Percentiles rank a stretch among this genome's conserved stretches.
phyloP scores from a whole-genome alignment of 2,329 filamentous ascomycete species.

The Ramichloridium luteum region DNA sequence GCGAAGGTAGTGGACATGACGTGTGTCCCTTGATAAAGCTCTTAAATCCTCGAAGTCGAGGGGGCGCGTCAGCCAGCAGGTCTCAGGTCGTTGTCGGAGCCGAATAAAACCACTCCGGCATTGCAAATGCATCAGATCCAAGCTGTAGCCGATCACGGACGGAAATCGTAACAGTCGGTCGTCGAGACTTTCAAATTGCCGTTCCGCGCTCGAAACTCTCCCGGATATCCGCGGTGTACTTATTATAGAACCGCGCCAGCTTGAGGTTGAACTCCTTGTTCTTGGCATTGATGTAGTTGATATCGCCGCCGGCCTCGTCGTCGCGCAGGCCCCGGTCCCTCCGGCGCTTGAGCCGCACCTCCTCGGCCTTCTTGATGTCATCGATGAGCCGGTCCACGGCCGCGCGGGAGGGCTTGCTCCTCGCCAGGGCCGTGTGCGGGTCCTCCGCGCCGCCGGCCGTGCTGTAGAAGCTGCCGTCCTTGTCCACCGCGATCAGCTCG shows the following conservation, averaged over 20 bases:
- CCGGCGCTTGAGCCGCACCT: constrained; percentile 72
- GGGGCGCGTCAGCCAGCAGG: too few relatives aligned
- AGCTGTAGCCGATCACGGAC: too few relatives aligned
- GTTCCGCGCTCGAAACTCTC: constrained; percentile 97
- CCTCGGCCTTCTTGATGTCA: constrained; percentile 80
- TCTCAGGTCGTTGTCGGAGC: too few relatives aligned
- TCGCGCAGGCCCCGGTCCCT: constrained; percentile 60
- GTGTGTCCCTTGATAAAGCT: too few relatives aligned
- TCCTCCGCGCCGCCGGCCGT: too few relatives aligned
- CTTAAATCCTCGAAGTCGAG: too few relatives aligned
- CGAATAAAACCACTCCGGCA: constrained; percentile 3
- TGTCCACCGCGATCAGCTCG: constrained; percentile 87
- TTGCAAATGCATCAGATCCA: constrained; percentile 16
- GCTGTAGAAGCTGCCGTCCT: constrained; percentile 80
- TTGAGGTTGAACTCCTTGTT: constrained; percentile 99
- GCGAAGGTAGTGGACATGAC: too few relatives aligned
- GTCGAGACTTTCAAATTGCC: constrained; percentile 87
- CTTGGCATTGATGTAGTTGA: constrained; percentile 99
- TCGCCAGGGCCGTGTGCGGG: constrained; percentile 56
- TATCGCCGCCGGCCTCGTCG: constrained; percentile 75
- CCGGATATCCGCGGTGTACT: constrained; percentile 92
- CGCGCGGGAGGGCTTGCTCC: constrained; percentile 61
- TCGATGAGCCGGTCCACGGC: constrained; percentile 78
- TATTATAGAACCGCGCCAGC: constrained; percentile 89
- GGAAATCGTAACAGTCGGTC: too few relatives aligned